Conservation (phyloP, 805 yeast species). For the Geotrichum ghanense region DNA sequence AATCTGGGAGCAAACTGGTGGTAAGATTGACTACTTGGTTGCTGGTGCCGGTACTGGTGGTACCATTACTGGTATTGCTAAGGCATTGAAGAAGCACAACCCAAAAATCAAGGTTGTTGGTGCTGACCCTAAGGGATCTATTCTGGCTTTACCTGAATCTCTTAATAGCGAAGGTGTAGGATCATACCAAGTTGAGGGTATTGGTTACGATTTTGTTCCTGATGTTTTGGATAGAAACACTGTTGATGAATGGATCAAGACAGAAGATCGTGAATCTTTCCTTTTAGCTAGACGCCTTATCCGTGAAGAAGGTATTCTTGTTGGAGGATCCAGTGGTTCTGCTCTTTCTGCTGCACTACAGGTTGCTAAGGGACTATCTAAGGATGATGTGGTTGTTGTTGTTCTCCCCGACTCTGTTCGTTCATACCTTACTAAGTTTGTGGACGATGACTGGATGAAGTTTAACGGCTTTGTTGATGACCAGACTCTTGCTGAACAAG, state of each 20-base stretch:
- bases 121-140: constrained; percentile 84
- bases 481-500: constrained; percentile 29
- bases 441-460: constrained; percentile 85
- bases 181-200: constrained; percentile 75
- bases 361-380: constrained; percentile 56
- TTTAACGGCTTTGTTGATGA: constrained; percentile 62
- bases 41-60: constrained; percentile 97
- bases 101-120: constrained; percentile 52
- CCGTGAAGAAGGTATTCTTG: constrained; percentile 73
- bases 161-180: constrained; percentile 46
- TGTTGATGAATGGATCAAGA: constrained; percentile 76
- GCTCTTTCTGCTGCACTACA: constrained; percentile 71
- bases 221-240: constrained; percentile 56
- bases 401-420: constrained; percentile 81
- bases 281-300: constrained; percentile 71
- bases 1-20: constrained; percentile 70
- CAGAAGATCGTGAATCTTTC: constrained; percentile 74
- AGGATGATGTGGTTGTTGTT: constrained; percentile 65
- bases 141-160: constrained; percentile 67
- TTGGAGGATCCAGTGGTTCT: constrained; percentile 84
- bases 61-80: constrained; percentile 74
- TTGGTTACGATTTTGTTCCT: constrained; percentile 82
- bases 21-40: constrained; percentile 59
- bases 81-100: constrained; percentile 62
- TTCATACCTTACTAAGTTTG: constrained; percentile 77